Evolutionary conservation across 148 eudicot genomes (phyloP), one percentile per base, ranked within the genome.

Genomic region (Fagopyrum esculentum): DNA sequence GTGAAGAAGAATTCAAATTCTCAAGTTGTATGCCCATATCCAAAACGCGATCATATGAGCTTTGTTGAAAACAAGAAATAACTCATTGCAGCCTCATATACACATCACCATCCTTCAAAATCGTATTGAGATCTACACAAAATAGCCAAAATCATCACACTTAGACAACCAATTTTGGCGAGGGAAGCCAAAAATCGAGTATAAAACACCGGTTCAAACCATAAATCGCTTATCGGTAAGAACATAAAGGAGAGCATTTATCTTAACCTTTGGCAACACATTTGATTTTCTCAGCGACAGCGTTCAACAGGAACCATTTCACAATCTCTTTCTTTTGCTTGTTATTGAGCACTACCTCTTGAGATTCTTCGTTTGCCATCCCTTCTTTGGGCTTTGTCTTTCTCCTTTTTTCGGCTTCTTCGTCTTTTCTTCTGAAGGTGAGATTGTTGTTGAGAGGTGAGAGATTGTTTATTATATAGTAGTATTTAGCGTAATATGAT

Each of bases 201-300:
- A 64, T 35, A 4, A 13, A 9, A 64, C 9, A 64, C 70, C 16
- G n/a, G 6, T 29, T 63, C n/a, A 4, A 6, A 4, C 45, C 69
- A 63, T 13, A 29, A 63, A 63, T 12, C 70, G 12, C 70, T 30
- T 45, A 64, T 64, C 70, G 45, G 17, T 45, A 52, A 59, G 35
- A 73, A 29, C 17, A 48, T 30, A 9, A 51, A 73, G 59, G 61
- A 26, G 29, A 26, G 51, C 6, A 47, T n/a, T 17, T 10, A 71
- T 59, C 60, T 59, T 16, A 7, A 95, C 99, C 98, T 89, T 89
- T 92, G 75, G 97, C 88, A 55, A 96, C 88, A 83, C 87, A 96
- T 74, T 89, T 91, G 76, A 92, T 90, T 84, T 92, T 98, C 57
- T 98, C 99, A 71, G 98, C 88, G 61, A 98, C 98, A 70, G 98